Conservation (phyloP, 2,329 filamentous ascomycete species). For the Stagonosporopsis vannaccii region DNA sequence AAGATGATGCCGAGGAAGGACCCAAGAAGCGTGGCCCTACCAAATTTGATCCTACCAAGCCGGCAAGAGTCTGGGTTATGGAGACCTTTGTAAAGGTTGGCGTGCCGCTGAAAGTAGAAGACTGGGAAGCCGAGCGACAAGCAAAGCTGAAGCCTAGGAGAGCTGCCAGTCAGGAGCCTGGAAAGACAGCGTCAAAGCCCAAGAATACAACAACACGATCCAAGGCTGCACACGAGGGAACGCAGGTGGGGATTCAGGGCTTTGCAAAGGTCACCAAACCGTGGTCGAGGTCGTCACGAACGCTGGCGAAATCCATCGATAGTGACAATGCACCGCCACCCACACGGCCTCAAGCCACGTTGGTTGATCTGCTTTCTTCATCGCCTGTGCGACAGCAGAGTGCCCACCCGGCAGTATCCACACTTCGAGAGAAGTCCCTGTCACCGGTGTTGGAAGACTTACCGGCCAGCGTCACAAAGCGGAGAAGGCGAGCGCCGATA, state of each 20-base stretch:
- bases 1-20: constrained; percentile 44
- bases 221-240: constrained; percentile 27
- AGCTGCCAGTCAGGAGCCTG: constrained; percentile 30
- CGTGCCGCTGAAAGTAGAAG: constrained; percentile 68
- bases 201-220: constrained; percentile 31
- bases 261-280: constrained; percentile 50
- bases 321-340: background rate
- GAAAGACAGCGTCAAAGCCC: constrained; percentile 27
- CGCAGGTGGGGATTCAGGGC: constrained; percentile 34
- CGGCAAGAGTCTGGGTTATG: constrained; percentile 73
- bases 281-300: constrained; percentile 29
- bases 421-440: constrained; percentile 23
- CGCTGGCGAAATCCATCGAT: constrained; percentile 30
- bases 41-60: constrained; percentile 69
- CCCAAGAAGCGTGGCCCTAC: constrained; percentile 55
- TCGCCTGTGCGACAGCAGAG: constrained; percentile 27
- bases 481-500: constrained; percentile 40
- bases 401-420: background rate
- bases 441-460: constrained; percentile 32
- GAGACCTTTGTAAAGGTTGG: constrained; percentile 70
- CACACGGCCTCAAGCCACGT: background rate
- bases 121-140: constrained; percentile 63
- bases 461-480: constrained; percentile 41
- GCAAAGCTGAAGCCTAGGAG: constrained; percentile 33
- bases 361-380: constrained; percentile 42